Percentiles rank a stretch among this genome's conserved stretches.
These are phyloP conservation scores for Metschnikowia baotianmanensis DNA, from an alignment of 805 yeast species.

Conservation along the genomic window DNA sequence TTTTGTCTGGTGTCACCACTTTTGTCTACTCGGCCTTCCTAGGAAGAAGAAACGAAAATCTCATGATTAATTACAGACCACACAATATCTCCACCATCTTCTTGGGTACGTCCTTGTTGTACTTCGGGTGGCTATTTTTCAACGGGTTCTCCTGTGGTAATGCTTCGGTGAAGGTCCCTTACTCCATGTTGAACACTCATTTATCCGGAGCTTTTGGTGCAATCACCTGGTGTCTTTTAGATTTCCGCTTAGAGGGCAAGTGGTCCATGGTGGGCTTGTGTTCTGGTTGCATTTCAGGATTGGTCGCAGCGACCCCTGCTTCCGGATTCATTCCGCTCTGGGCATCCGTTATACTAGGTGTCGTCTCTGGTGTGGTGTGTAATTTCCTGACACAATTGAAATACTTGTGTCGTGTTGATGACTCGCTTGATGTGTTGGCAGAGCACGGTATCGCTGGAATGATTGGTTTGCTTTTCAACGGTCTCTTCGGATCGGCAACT, in stretches of 20 bases:
- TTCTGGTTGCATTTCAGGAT: slow-evolving; percentile 92
- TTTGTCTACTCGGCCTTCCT: slow-evolving; percentile 78
- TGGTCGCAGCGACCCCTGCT: slow-evolving; percentile 96
- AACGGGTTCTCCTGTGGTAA: slow-evolving; percentile 89
- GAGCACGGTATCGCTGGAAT: slow-evolving; percentile 98
- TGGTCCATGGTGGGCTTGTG: slow-evolving; percentile 95
- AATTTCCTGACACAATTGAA: slow-evolving; percentile 88
- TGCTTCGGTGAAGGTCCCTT: slow-evolving; percentile 80
- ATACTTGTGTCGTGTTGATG: slow-evolving; percentile 79
- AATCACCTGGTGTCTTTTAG: slow-evolving; percentile 86
- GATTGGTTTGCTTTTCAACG: slow-evolving; percentile 86
- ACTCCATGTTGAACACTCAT: slow-evolving; percentile 90
- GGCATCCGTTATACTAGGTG: slow-evolving; percentile 85
- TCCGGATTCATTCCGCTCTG: slow-evolving; percentile 89
- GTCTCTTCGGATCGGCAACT: slow-evolving; percentile 79
- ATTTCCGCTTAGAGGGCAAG: slow-evolving; percentile 81
- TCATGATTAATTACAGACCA: slow-evolving; percentile 86
- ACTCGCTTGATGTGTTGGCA: slow-evolving; percentile 92
- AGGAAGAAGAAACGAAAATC: slow-evolving; percentile 73
- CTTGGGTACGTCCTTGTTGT: slow-evolving; percentile 79
- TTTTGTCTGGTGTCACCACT: slow-evolving; percentile 87
- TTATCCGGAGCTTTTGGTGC: slow-evolving; percentile 89
- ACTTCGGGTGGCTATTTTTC: slow-evolving; percentile 97
- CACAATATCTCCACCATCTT: slow-evolving; percentile 92
- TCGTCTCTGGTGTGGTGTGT: slow-evolving; percentile 78